Conservation (phyloP, 176 grass and related monocot genomes). For the Saccharum spontaneum region DNA sequence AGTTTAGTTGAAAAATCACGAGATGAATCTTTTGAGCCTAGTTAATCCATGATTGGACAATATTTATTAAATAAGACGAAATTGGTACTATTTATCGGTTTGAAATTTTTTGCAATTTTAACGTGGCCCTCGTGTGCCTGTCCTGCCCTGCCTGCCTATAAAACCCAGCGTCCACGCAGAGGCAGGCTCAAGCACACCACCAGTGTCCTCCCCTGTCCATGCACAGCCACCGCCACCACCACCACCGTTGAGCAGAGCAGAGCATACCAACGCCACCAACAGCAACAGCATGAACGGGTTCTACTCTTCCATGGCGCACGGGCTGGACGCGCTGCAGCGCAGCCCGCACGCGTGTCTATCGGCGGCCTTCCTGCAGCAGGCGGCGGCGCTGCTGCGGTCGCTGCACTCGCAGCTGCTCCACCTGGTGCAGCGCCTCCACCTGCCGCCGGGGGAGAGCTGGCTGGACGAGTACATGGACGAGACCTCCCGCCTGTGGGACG, state of each 20-base stretch:
- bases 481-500: conserved; percentile 69
- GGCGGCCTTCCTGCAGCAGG: conserved; percentile 51
- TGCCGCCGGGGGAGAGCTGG: conserved; percentile 67
- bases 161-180: background rate
- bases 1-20: no score
- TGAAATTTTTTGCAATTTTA: no score
- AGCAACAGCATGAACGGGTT: conserved; percentile 34
- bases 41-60: no score
- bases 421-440: conserved; percentile 62
- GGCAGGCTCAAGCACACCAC: background rate
- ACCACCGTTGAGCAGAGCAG: background rate
- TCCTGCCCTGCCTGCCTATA: background rate
- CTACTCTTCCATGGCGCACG: conserved; percentile 58
- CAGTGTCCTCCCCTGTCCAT: background rate
- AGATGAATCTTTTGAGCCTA: no score
- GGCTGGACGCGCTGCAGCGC: conserved; percentile 47
- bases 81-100: no score
- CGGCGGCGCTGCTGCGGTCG: conserved; percentile 34
- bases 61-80: no score
- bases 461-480: conserved; percentile 90
- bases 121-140: background rate
- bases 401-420: conserved; percentile 58
- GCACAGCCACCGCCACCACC: background rate
- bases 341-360: conserved; percentile 45
- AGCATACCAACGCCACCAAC: background rate